Percentiles rank a stretch among this genome's conserved stretches.
Evolutionary conservation across 164 flowering plant genomes (phyloP).

Genomic region (Dillenia suffruticosa): DNA sequence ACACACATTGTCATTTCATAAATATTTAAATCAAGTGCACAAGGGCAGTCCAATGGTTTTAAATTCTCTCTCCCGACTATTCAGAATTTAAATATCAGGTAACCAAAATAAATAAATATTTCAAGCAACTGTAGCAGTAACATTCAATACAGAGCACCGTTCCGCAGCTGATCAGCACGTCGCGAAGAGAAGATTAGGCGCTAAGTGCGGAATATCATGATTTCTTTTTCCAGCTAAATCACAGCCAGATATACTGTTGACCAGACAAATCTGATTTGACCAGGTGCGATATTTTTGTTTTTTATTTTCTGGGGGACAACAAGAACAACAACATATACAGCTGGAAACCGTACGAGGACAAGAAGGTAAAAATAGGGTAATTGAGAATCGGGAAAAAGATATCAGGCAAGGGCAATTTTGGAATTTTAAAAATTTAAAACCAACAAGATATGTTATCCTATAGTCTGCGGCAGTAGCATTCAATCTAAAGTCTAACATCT

Average conservation of each 20-base stretch:
- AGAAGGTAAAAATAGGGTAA: conserved; percentile 43
- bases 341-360: conserved; percentile 63
- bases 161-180: background rate
- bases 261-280: conserved; percentile 2
- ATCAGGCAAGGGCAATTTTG: background rate
- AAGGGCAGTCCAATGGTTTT: too few species aligned
- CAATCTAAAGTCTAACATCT: too few species aligned
- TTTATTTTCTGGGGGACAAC: background rate
- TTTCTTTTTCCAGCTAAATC: conserved; percentile 12
- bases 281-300: background rate
- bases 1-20: background rate
- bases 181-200: conserved; percentile 1
- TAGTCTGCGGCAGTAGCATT: too few species aligned
- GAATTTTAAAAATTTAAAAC: conserved; percentile 3
- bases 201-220: conserved; percentile 8
- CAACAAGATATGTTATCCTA: background rate
- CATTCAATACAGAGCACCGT: too few species aligned
- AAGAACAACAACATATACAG: conserved; percentile 26
- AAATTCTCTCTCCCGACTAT: too few species aligned
- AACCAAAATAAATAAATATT: too few species aligned
- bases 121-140: too few species aligned
- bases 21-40: too few species aligned
- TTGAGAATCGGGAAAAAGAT: conserved; percentile 41
- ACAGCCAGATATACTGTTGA: conserved; percentile 8
- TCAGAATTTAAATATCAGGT: too few species aligned